Evolutionary conservation across 768 basidiomycete genomes (phyloP).

Genomic region (Pleurotus tuber-regium): DNA sequence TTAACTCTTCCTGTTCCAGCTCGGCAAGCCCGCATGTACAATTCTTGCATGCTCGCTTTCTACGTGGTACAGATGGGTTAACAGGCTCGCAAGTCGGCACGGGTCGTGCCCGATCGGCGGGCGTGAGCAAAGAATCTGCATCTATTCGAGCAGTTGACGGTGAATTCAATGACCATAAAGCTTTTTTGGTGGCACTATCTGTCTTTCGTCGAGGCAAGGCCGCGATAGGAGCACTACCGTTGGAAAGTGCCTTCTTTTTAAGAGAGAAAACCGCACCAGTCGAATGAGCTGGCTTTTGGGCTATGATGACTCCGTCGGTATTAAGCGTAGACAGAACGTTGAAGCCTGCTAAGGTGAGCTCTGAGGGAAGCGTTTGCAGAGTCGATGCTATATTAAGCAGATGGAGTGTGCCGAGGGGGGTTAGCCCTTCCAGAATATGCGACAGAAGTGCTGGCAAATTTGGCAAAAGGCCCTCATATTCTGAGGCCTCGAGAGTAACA

Average conservation of each 20-base stretch:
- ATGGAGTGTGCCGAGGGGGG: constrained; percentile 68
- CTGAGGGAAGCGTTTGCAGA: constrained; percentile 45
- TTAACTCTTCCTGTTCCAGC: constrained; percentile 80
- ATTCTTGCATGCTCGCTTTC: constrained; percentile 93
- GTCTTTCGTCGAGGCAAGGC: constrained; percentile 52
- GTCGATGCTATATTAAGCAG: constrained; percentile 51
- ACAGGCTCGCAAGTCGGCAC: constrained; percentile 74
- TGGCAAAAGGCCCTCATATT: constrained; percentile 58
- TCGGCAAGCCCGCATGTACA: constrained; percentile 97
- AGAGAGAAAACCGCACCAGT: constrained; percentile 39
- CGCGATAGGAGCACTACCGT: constrained; percentile 36
- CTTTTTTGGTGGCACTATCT: constrained; percentile 71
- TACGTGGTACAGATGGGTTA: constrained; percentile 46
- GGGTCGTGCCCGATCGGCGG: constrained; percentile 78
- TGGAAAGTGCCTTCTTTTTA: constrained; percentile 27
- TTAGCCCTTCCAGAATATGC: constrained; percentile 57
- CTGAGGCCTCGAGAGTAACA: constrained; percentile 58
- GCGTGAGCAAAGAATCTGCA: constrained; percentile 78
- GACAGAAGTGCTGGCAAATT: constrained; percentile 54
- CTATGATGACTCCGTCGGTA: constrained; percentile 47
- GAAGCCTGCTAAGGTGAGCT: constrained; percentile 69
- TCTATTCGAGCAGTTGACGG: constrained; percentile 76
- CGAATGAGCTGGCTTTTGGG: constrained; percentile 65
- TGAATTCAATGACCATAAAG: constrained; percentile 80
- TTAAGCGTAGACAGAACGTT: constrained; percentile 43